Evolutionary conservation across 208 protist genomes (phyloP).

Genomic region (Trypanosoma vivax): DNA sequence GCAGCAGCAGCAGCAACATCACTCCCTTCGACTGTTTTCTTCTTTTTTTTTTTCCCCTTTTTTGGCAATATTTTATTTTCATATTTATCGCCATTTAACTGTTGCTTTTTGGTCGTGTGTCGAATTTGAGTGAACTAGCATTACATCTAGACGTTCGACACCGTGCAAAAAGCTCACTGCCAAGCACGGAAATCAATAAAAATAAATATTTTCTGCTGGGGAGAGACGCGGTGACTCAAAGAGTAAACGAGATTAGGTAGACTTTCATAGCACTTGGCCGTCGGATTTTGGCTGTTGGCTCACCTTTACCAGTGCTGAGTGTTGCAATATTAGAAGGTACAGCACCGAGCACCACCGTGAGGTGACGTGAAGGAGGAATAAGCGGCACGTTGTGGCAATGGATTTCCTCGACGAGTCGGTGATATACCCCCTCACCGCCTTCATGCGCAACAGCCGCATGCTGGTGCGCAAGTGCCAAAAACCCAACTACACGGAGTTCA

Average conservation of each 20-base stretch:
- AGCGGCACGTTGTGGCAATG: constrained; percentile 38
- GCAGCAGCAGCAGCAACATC: constrained; percentile 2
- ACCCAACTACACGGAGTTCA: constrained; percentile 92
- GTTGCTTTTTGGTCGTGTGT: neutral
- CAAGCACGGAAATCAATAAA: too few species aligned
- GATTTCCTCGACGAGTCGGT: constrained; percentile 80
- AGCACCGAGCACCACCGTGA: constrained; percentile 7
- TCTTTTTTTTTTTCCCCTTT: constrained; percentile 5
- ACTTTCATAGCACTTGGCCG: too few species aligned
- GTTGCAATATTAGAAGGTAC: too few species aligned
- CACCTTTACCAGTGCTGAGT: too few species aligned
- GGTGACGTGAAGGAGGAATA: neutral
- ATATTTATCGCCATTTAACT: neutral
- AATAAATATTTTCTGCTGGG: too few species aligned
- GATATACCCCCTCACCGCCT: constrained; percentile 69
- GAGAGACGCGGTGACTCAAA: too few species aligned
- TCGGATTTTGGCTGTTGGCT: too few species aligned
- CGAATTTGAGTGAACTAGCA: neutral
- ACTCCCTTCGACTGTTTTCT: constrained; percentile 3
- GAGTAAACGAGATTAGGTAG: too few species aligned
- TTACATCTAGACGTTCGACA: neutral
- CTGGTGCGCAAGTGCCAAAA: constrained; percentile 89
- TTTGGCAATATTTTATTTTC: neutral
- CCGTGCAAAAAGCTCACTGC: too few species aligned
- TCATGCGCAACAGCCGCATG: constrained; percentile 85